Base-by-base conservation (phyloP, 371 early-diverging fungal species). In the Paraphysoderma sedebokerense region DNA sequence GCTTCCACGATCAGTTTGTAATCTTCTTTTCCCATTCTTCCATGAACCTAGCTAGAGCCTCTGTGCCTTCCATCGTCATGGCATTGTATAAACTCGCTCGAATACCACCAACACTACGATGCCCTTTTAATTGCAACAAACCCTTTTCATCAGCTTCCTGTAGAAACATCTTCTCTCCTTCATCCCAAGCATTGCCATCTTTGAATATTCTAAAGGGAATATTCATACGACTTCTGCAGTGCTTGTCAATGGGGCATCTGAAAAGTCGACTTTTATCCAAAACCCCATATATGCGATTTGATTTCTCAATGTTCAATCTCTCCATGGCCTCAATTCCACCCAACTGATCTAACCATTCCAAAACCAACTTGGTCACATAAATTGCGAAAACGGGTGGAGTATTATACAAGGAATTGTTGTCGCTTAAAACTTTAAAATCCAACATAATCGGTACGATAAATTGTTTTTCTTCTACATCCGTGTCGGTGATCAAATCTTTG, bases 371-470 rank as follows among this genome's bases (percentile, higher is more conserved):
- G 7, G 82, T 76, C 53, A 96, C 77, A 63, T 90, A 93, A 58
- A 95, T 92, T n/a, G 86, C 63, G 58, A 80, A 92, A 35, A 85
- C 87, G 22, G 96, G 92, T 39, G 98, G 98, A 22, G 98, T 97
- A 57, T 97, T 92, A 69, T 91, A 90, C 65, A 95, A 68, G 12
- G 90, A 87, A 46, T 79, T 75, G 50, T 83, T 78, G 45, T 82
- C 73, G 47, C 70, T 78, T 65, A 74, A 74, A 50, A 79, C 76
- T 57, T 75, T 69, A 68, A 82, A 95, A 60, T 91, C 88, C 46
- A 97, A 60, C 76, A 91, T 86, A 30, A 81, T 57, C 0, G 95
- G 90, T 19, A 81, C 56, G 72, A 58, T 12, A 75, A 60, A 1
- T 56, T 55, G 24, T 64, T 40, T 57, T 12, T 51, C 50, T 33